phyloP scores from a whole-genome alignment of 352 stramenopile species.

The Phytophthora foliorum region DNA sequence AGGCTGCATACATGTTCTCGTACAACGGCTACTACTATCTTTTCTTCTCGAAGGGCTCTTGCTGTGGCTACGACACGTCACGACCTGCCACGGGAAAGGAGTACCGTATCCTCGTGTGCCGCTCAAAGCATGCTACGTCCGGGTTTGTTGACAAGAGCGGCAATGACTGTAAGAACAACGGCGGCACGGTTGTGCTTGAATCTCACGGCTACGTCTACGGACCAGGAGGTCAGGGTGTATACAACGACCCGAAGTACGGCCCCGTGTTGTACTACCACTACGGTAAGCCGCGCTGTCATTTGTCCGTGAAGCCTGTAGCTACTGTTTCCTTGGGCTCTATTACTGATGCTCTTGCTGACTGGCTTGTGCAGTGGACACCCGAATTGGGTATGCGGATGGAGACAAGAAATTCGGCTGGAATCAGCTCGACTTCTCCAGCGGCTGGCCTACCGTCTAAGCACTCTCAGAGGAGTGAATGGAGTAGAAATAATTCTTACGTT shows the following conservation, averaged over 20 bases:
- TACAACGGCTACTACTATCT: slow-evolving; percentile 53
- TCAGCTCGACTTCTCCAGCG: slow-evolving; percentile 50
- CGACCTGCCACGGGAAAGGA: slow-evolving; percentile 43
- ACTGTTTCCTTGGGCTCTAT: too few relatives aligned
- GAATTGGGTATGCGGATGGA: slow-evolving; percentile 46
- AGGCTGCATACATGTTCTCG: slow-evolving; percentile 53
- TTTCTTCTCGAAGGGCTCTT: slow-evolving; percentile 53
- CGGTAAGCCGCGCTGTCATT: slow-evolving; percentile 22
- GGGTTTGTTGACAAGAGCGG: slow-evolving; percentile 52
- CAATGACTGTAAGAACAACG: slow-evolving; percentile 36
- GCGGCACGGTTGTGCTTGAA: slow-evolving; percentile 52
- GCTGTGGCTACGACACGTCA: slow-evolving; percentile 42
- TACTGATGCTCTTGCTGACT: too few relatives aligned
- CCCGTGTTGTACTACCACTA: slow-evolving; percentile 67
- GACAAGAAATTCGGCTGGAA: slow-evolving; percentile 59
- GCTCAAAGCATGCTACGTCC: slow-evolving; percentile 32
- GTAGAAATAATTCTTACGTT: too few relatives aligned
- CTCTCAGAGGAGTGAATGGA: too few relatives aligned
- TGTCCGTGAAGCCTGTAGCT: neutral
- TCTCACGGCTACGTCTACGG: slow-evolving; percentile 51
- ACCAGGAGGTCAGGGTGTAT: slow-evolving; percentile 56
- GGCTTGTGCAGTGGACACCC: slow-evolving; percentile 40
- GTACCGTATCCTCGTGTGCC: slow-evolving; percentile 62
- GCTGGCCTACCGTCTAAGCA: slow-evolving; percentile 36
- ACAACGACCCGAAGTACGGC: slow-evolving; percentile 50